phyloP scores from a whole-genome alignment of 176 grass and related monocot genomes.

The Carex pumila region DNA sequence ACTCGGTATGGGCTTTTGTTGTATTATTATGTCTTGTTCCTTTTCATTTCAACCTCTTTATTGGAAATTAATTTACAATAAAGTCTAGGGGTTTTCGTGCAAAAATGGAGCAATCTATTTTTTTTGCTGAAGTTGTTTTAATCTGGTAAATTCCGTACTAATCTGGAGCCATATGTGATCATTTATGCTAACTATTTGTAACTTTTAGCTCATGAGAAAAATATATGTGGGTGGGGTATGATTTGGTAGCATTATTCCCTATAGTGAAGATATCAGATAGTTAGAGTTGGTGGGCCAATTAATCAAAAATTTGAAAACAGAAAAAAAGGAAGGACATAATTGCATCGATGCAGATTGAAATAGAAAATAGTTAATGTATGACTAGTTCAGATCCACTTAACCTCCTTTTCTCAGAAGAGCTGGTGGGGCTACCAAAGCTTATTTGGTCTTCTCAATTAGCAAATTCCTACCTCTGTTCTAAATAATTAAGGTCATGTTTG shows the following conservation, averaged over 20 bases:
- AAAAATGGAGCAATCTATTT: no score
- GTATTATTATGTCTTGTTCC: not conserved
- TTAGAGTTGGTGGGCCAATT: constrained; percentile 16
- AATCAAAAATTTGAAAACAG: not conserved
- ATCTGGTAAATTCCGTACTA: not conserved
- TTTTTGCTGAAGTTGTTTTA: not conserved
- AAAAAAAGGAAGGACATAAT: not conserved
- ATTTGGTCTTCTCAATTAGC: constrained; percentile 12
- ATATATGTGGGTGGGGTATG: not conserved
- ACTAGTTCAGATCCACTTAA: constrained; percentile 22
- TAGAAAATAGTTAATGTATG: constrained; percentile 17
- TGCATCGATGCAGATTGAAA: not conserved
- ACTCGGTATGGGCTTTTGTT: constrained; percentile 7
- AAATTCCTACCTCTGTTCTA: not conserved
- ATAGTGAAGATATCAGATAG: constrained; percentile 12
- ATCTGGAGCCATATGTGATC: not conserved
- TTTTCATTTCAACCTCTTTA: not conserved
- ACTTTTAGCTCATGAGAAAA: not conserved
- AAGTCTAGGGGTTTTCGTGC: not conserved
- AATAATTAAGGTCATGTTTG: no score
- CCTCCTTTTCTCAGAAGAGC: not conserved
- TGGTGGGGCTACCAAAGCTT: constrained; percentile 4
- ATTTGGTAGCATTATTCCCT: constrained; percentile 29
- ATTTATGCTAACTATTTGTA: not conserved
- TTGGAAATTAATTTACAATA: no score